Base-by-base conservation (phyloP, 1,284 basidiomycete genomes). In the Apiotrichum siamense region DNA sequence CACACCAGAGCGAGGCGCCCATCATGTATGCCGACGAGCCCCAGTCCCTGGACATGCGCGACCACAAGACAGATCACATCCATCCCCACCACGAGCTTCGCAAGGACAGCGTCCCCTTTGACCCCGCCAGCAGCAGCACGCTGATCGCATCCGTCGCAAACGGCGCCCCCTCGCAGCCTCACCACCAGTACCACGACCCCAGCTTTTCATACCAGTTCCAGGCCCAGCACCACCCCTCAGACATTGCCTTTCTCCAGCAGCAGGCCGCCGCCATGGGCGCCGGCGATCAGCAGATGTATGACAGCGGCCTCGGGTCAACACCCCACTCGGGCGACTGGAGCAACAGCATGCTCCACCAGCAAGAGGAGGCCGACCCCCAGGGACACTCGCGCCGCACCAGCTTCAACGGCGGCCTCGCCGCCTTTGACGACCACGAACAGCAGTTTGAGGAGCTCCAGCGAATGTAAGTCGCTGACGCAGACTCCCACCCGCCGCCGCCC, bases 21-120 rank as follows among this genome's bases (percentile, higher is more conserved):
- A 37, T 44, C 20, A 36, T 44, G 29, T 41, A 61, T 7, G 54
- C 52, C 21, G 66, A 66, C 13, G 65, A 70, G 48, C 68, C 67
- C 3, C 58, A 58, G 31, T 31, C 37, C 12, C 43, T 44, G 9
- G 31, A 44, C n/a, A 7, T 15, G 4, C 32, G 32, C 7, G 33
- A 33, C 24, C 32, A 17, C 0, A 32, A 24, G 7, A 7, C 29
- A 18, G 32, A 44, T n/a, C 21, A 17, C 4, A 15, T 31, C 9
- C 46, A 47, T 23, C 45, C 31, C 18, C 43, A 48, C 25, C 46
- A 49, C 24, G 53, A 50, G 24, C 40, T 42, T 21, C 51, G 68
- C 23, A 60, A 70, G 46, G 67, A 72, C 31, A 66, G 64, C n/a
- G 50, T 70, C 13, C 67, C 68, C 5, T 70, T 67, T 48, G 59